Evolutionary conservation across 257 asterid species (phyloP), one percentile per base, ranked within the genome.

Genomic region (Solanum pinnatisectum): DNA sequence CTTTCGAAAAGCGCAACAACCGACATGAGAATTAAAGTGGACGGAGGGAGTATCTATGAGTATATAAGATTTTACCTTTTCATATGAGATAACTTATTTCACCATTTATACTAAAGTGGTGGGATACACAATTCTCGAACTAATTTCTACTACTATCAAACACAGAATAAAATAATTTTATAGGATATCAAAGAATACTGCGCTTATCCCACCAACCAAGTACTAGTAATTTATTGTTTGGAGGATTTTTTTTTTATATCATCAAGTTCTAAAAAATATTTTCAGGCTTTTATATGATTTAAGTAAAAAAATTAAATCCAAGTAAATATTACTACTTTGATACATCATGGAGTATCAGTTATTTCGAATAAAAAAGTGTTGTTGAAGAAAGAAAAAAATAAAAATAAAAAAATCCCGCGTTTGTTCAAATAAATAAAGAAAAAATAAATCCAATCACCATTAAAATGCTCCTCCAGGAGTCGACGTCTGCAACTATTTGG

Each of bases 1-100:
- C 18, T 44, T 44, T 44, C 2, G 56, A 44, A 44, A 44, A 44
- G 1, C 6, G 1, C 18, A 0, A 0, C 2, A 13, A 18, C 6
- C 0, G 56, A 13, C 56, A 46, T 46, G 56, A 4, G 6, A 44
- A 44, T 44, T 44, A 46, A 46, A 13, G 56, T 46, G 56, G 18
- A 46, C 2, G 6, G 56, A 46, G 56, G 56, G 56, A 46, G 56
- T 18, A 3, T 52, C 23, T 18, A 52, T 16, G 63, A 52, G 63
- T 18, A 52, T 52, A 52, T 52, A 46, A 46, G 2, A 46, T 13
- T 46, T 49, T 20, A 5, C 1, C 20, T 4, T 42, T 42, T 42
- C n/a, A 42, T 10, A 46, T 46, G 8, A 49, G 49, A 10, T 10
- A 20, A 20, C 1, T 56, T 56, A 20, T 56, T 6, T 20, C 25